Base-by-base conservation (phyloP, 1,284 basidiomycete species). In the Paramarasmius palmivorus region DNA sequence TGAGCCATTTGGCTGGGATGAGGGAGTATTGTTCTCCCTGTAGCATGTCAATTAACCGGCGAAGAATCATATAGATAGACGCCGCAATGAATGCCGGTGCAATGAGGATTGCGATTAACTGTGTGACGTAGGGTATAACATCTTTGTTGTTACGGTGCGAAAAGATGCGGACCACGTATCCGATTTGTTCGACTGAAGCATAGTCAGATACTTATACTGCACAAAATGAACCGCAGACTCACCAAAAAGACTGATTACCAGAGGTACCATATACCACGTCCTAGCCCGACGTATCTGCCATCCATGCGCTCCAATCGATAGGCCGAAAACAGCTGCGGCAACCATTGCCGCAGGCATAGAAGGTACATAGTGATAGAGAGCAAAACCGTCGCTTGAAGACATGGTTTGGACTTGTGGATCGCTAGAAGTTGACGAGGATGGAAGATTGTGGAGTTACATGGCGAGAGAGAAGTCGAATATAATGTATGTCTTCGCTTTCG, bases 221-320 rank as follows among this genome's bases (percentile, higher is more conserved):
- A 26, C 34, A 29, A n/a, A 20, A 15, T 19, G 22, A 19, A 9
- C 5, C 10, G 40, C 19, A 4, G 19, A 20, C 40, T 41, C 40
- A 41, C 10, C 22, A 5, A 20, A 4, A 41, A 8, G 3, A 10
- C 49, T 49, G 22, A 55, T 22, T 3, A 34, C 15, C 53, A 54
- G n/a, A 10, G 49, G 36, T 19, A 45, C n/a, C 12, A 54, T 51
- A 25, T 44, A 55, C 53, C 53, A 55, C 22, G 48, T 39, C 23
- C 39, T 35, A 6, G 25, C 17, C 4, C 34, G 26, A 8, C 23
- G 10, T 4, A 50, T 25, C 34, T 51, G 38, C 20, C 22, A 20
- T 9, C 6, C 23, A 29, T 55, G 53, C 8, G 23, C 3, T n/a
- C 36, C 15, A 17, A 22, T n/a, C 10, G 39, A 23, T 8, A 17